Base-by-base conservation (phyloP, 2,329 filamentous ascomycete genomes). In the Aureobasidium leucospermi region DNA sequence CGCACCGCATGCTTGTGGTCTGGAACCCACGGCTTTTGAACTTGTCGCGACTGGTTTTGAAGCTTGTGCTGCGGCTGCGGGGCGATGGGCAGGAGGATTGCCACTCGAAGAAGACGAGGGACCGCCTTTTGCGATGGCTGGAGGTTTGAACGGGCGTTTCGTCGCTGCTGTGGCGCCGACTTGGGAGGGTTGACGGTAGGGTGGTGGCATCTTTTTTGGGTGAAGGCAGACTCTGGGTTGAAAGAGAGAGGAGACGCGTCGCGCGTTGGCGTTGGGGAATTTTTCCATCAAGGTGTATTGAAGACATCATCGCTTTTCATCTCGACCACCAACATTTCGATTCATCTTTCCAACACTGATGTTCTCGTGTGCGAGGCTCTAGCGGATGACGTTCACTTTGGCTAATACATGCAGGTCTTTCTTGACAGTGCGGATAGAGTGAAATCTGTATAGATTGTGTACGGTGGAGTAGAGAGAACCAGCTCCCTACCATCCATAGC, bases 81-180 rank as follows among this genome's bases (percentile, higher is more conserved):
- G 15, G 28, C 23, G 23, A 23, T 16, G 6, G 10, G 52, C 4
- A 28, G 52, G 29, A 3, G 39, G 29, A 11, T 38, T 57, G 41
- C 6, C 23, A 19, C 41, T 46, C 6, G 52, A 57, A 2, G 41
- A 45, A 45, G 52, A 57, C n/a, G 42, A 45, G 29, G 31, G 34
- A 32, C 43, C 32, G 34, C 32, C 42, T 41, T 34, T 58, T 32
- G 55, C 10, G 6, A 43, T 42, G 42, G 11, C 55, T 15, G 55
- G 55, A 28, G 55, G 42, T 16, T 58, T 58, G 34, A 58, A 58
- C 16, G 42, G 42, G 3, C 55, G 55, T 41, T 58, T 58, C 31
- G 55, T 58, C 16, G 55, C 55, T 48, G 43, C 55, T 48, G 55
- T 47, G 34, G 55, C 55, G 43, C 55, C 52, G 29, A 56, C 55